Conservation (phyloP, 495 filamentous ascomycete species). For the Rusavskia elegans region DNA sequence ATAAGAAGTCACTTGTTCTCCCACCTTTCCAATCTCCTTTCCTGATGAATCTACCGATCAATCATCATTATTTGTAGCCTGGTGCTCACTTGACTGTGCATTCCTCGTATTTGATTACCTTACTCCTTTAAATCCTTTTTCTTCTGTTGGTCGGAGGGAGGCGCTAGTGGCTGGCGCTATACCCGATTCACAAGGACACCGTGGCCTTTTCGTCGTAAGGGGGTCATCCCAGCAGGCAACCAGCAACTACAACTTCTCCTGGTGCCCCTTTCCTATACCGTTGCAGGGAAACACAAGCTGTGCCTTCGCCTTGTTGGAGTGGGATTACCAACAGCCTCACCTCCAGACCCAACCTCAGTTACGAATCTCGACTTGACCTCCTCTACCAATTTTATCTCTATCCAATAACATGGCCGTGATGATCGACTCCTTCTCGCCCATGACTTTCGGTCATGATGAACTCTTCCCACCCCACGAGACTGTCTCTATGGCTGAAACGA, state of each 20-base stretch:
- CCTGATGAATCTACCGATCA: neutral
- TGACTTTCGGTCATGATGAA: constrained; percentile 7
- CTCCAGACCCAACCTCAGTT: no score
- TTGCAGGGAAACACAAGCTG: no score
- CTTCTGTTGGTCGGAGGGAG: neutral
- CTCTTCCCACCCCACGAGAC: constrained; percentile 24
- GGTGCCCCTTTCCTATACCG: neutral
- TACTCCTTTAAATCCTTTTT: neutral
- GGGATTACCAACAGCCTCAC: no score
- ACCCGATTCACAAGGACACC: neutral
- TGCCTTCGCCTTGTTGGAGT: no score
- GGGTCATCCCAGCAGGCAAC: neutral
- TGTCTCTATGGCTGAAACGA: constrained; percentile 34
- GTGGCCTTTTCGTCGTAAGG: neutral
- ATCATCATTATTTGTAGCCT: neutral
- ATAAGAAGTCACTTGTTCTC: no score
- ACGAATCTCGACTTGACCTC: neutral
- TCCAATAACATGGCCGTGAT: neutral
- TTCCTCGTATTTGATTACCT: neutral
- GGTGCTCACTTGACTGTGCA: neutral
- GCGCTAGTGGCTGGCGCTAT: neutral
- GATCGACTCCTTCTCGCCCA: neutral
- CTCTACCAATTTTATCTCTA: neutral
- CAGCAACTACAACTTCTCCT: neutral
- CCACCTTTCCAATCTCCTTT: no score